Evolutionary conservation across 306 rosid species (phyloP), one percentile per base, ranked within the genome.

Genomic region (Gastrolobium villosum): DNA sequence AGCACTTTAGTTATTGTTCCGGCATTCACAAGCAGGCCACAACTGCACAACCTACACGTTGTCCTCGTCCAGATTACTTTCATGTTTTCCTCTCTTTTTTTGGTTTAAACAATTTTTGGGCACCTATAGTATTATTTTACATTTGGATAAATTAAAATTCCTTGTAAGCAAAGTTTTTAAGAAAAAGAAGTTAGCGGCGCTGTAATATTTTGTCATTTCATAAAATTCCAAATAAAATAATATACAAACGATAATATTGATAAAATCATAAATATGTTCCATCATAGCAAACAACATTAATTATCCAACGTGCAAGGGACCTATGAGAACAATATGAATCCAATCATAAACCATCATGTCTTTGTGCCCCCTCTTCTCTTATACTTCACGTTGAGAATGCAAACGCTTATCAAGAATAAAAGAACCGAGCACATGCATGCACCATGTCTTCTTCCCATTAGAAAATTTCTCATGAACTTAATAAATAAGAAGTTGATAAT

Each of bases 251-350:
- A 69, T 9, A 54, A 40, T 28, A 63, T 30, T 61, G 31, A 48
- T 44, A 34, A 49, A 72, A 44, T n/a, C 59, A 57, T 36, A 74
- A 40, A 32, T 20, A 75, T 66, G 74, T 49, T 50, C 73, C 68
- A 81, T 81, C n/a, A 67, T 75, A 81, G 39, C 31, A 40, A 62
- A 70, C 85, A 70, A 70, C 74, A 43, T 48, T 76, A 43, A 43
- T 48, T 76, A 43, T 62, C 77, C 74, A 82, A 76, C 74, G 78
- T 82, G 81, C 75, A 68, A 74, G 75, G 61, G 73, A 61, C 78
- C 81, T 52, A 69, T 79, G 53, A 62, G 68, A 64, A 62, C 84
- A 79, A 69, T 54, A 50, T 74, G 62, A 84, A 80, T 75, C 79
- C 66, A 48, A 65, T 75, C 84, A 48, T 62, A 34, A 20, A 10